Base-by-base conservation (phyloP, 192 early-diverging fungal species). In the Rhizophagus clarus region DNA sequence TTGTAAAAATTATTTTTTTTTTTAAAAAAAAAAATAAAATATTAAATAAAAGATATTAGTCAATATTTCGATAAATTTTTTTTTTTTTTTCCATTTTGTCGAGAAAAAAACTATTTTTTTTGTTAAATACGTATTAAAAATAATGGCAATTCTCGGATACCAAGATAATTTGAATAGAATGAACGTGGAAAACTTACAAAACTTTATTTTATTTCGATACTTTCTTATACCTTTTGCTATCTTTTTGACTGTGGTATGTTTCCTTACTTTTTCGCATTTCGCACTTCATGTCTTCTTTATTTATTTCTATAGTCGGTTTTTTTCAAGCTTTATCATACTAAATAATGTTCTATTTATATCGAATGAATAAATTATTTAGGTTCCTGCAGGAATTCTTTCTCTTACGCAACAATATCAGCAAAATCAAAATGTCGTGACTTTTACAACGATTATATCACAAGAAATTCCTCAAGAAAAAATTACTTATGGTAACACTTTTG, bases 181-280 rank as follows among this genome's bases (percentile, higher is more conserved):
- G 12, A 49, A 28, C 51, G 47, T 72, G 20, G 12, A 72, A n/a
- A 42, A 42, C 32, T 42, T 28, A 49, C 71, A 51, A 47, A 72
- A 47, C n/a, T 22, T 72, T 14, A 26, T 10, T 17, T 29, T 72
- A 7, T 72, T 72, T 56, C 24, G 24, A 47, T 72, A 45, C 42
- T 72, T 72, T 49, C 45, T 72, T 24, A 34, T 72, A 12, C n/a
- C 45, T 15, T 49, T 51, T 5, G 71, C 71, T 51, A 49, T 72
- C 71, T 72, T 72, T 72, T 72, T 72, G 28, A 72, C 45, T 45
- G 71, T 47, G 14, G 71, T 72, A 49, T 26, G 71, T n/a, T 37
- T 11, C 29, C 29, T 67, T 67, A 8, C 5, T 28, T 29, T 56
- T 56, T 5, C 15, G 4, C 51, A 28, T 67, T 67, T 67, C 4